These are phyloP conservation scores for Alternaria angustiovoidea DNA, from an alignment of 2,329 filamentous ascomycete species.

Conservation along the genomic window DNA sequence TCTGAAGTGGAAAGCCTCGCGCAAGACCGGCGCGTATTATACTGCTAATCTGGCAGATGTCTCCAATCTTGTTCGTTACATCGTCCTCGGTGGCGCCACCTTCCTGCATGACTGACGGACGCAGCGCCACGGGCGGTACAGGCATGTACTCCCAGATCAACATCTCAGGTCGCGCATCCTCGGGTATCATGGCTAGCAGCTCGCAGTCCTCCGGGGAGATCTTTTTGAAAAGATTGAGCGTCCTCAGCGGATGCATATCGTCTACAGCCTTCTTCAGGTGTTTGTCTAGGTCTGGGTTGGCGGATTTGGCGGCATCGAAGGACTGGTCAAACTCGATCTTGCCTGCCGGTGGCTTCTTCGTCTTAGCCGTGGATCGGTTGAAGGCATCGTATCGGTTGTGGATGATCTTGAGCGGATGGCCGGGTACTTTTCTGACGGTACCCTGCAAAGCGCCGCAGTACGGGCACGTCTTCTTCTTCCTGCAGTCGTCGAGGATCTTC, in stretches of 20 bases:
- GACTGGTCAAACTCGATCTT: constrained; percentile 88
- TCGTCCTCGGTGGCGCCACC: constrained; percentile 95
- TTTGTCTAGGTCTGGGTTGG: constrained; percentile 85
- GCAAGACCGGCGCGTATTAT: constrained; percentile 83
- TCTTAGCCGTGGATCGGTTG: constrained; percentile 86
- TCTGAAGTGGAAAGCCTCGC: constrained; percentile 84
- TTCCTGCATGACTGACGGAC: constrained; percentile 93
- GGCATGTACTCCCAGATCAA: constrained; percentile 98
- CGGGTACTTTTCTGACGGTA: constrained; percentile 86
- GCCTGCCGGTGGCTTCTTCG: constrained; percentile 81
- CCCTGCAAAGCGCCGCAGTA: constrained; percentile 86
- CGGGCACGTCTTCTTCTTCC: constrained; percentile 83
- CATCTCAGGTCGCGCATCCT: constrained; percentile 90
- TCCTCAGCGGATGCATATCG: constrained; percentile 87
- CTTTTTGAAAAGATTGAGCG: constrained; percentile 89
- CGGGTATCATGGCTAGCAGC: constrained; percentile 84
- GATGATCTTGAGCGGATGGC: constrained; percentile 84
- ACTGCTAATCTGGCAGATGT: constrained; percentile 92
- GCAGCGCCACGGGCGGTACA: constrained; percentile 90
- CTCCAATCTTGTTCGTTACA: constrained; percentile 93
- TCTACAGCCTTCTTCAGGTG: constrained; percentile 92
- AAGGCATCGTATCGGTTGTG: constrained; percentile 92
- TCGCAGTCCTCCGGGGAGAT: constrained; percentile 88
- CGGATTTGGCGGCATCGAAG: constrained; percentile 79
- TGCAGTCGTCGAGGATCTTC: constrained; percentile 86